Conservation (phyloP, 306 rosid genomes). For the Canavalia ensiformis region DNA sequence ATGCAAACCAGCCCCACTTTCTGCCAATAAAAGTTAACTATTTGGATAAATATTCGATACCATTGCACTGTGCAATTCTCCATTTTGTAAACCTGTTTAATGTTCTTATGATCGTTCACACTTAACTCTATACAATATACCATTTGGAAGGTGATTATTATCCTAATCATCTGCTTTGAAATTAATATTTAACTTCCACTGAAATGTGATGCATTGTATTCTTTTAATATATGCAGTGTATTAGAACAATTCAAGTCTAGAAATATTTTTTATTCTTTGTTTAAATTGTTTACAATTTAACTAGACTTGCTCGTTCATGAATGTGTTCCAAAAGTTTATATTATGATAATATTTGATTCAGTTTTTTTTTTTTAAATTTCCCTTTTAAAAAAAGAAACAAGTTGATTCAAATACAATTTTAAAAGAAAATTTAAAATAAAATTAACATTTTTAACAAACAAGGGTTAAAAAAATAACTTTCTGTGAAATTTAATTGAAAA, state of each 20-base stretch:
- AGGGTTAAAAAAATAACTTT: neutral
- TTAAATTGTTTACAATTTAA: neutral
- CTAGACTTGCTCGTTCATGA: neutral
- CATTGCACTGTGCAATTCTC: neutral
- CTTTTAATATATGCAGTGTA: neutral
- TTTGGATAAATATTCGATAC: constrained; percentile 3
- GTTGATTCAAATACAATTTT: neutral
- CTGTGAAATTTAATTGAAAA: neutral
- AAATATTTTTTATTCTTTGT: neutral
- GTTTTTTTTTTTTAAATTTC: neutral
- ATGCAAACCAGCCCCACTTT: constrained; percentile 13
- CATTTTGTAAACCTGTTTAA: neutral
- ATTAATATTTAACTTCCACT: neutral
- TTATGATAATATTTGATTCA: neutral
- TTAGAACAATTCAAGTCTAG: neutral
- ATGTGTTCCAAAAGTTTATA: neutral
- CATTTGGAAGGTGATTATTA: neutral
- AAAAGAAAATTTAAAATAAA: neutral
- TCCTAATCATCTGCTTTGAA: neutral
- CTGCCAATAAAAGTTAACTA: neutral
- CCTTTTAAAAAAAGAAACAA: neutral
- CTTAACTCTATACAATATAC: neutral
- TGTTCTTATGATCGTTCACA: neutral
- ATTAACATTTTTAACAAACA: neutral
- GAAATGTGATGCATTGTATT: neutral